Evolutionary conservation across 2,329 filamentous ascomycete species (phyloP).

Genomic region (Ophiostoma sp.): DNA sequence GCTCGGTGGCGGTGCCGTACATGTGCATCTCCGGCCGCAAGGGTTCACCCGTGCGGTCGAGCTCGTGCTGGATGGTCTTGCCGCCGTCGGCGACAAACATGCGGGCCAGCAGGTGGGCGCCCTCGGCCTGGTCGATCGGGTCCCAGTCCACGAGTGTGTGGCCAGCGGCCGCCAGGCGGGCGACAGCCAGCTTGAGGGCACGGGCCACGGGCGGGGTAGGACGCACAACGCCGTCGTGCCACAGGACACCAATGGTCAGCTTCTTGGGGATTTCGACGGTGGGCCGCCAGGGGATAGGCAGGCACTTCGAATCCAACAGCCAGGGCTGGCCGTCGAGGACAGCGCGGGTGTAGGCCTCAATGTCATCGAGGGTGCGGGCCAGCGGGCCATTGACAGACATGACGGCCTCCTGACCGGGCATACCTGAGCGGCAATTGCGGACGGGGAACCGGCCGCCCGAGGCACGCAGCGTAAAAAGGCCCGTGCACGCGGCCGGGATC

Average conservation of each 20-base stretch:
- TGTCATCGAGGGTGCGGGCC: slow-evolving; percentile 55
- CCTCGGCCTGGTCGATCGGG: slow-evolving; percentile 44
- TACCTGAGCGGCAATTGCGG: slow-evolving; percentile 52
- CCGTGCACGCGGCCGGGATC: slow-evolving; percentile 56
- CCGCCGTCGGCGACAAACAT: slow-evolving; percentile 54
- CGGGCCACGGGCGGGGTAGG: slow-evolving; percentile 66
- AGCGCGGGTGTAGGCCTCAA: slow-evolving; percentile 54
- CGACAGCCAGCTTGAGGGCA: slow-evolving; percentile 50
- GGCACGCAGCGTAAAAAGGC: slow-evolving; percentile 57
- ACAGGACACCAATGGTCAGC: slow-evolving; percentile 62
- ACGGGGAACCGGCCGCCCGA: slow-evolving; percentile 63
- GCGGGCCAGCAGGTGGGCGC: slow-evolving; percentile 41
- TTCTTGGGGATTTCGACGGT: slow-evolving; percentile 5
- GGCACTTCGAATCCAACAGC: slow-evolving; percentile 56
- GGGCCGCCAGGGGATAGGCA: slow-evolving; percentile 58
- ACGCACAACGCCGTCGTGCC: slow-evolving; percentile 63
- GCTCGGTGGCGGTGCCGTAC: slow-evolving; percentile 40
- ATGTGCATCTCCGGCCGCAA: slow-evolving; percentile 42
- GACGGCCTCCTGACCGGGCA: slow-evolving; percentile 66
- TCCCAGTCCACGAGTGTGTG: slow-evolving; percentile 57
- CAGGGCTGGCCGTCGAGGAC: slow-evolving; percentile 57
- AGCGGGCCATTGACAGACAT: slow-evolving; percentile 65
- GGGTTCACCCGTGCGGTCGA: slow-evolving; percentile 43
- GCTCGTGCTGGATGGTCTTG: slow-evolving; percentile 29
- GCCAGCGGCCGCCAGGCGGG: slow-evolving; percentile 46